These are phyloP conservation scores for Phyllosticta citriasiana DNA, from an alignment of 2,329 filamentous ascomycete genomes.

Conservation along the genomic window DNA sequence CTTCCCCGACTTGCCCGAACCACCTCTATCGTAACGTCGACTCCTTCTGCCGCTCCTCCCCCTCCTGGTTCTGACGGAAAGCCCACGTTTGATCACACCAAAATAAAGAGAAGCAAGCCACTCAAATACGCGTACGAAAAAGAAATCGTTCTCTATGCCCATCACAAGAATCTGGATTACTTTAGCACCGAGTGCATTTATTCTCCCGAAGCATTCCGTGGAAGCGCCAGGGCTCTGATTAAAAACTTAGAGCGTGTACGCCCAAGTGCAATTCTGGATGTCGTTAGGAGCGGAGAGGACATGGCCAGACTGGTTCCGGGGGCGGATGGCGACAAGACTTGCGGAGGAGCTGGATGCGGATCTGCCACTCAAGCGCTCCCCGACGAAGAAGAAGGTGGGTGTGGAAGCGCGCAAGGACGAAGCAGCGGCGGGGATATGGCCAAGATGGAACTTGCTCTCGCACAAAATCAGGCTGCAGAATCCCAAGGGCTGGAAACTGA, in stretches of 20 bases:
- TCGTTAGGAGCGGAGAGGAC: conserved; percentile 89
- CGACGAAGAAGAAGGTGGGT: conserved; percentile 59
- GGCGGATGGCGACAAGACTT: conserved; percentile 34
- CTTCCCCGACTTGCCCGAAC: conserved; percentile 76
- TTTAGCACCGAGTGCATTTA: conserved; percentile 99
- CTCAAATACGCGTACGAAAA: conserved; percentile 98
- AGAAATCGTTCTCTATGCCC: conserved; percentile 94
- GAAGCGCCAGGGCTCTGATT: conserved; percentile 81
- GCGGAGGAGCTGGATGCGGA: conserved; percentile 20
- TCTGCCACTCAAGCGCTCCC: conserved; percentile 28
- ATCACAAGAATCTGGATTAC: conserved; percentile 94
- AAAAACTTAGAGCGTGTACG: conserved; percentile 91
- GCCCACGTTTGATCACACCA: conserved; percentile 40
- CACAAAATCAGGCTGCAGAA: conserved; percentile 48
- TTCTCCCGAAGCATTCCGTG: conserved; percentile 91
- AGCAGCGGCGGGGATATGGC: conserved; percentile 68
- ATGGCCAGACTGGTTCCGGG: conserved; percentile 79
- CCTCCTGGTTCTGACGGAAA: conserved; percentile 29
- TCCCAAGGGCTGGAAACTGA: conserved; percentile 28
- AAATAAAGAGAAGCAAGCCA: conserved; percentile 91
- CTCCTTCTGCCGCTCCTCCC: conserved; percentile 39
- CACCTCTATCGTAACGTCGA: conserved; percentile 72
- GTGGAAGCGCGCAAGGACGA: conserved; percentile 60
- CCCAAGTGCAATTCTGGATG: conserved; percentile 88
- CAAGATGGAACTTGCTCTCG: conserved; percentile 65